Percentiles rank a stretch among this genome's conserved stretches.
phyloP scores from a whole-genome alignment of 257 asterid genomes.

The Solanum virginianum region DNA sequence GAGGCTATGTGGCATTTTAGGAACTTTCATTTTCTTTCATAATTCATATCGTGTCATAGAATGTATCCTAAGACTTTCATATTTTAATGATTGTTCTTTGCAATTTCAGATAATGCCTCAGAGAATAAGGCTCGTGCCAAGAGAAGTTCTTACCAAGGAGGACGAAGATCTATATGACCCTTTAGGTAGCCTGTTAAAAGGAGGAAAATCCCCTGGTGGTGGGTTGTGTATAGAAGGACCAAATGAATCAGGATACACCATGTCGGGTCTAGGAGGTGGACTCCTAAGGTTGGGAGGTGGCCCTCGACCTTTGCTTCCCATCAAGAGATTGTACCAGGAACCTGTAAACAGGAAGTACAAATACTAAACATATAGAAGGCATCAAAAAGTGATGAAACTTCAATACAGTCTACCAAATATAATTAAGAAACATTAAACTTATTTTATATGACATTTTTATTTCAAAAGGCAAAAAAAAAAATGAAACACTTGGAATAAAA shows the following conservation, averaged over 20 bases:
- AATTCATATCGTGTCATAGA: too few species aligned
- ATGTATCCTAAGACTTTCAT: too few species aligned
- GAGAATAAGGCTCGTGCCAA: too few species aligned
- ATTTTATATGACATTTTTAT: background rate
- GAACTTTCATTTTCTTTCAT: too few species aligned
- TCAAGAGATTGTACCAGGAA: slow-evolving; percentile 1
- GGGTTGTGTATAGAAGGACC: slow-evolving; percentile 30
- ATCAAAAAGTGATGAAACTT: background rate
- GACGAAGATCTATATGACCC: too few species aligned
- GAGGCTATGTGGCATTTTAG: too few species aligned
- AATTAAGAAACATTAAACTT: background rate
- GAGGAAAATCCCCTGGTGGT: slow-evolving; percentile 54
- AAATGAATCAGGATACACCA: slow-evolving; percentile 54
- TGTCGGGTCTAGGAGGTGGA: slow-evolving; percentile 47
- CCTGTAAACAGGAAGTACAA: background rate
- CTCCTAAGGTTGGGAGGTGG: slow-evolving; percentile 59
- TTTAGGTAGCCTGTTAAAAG: slow-evolving; percentile 53
- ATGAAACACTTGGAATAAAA: background rate
- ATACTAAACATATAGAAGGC: background rate
- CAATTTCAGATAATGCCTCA: too few species aligned
- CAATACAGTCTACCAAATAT: background rate
- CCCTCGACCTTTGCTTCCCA: slow-evolving; percentile 75
- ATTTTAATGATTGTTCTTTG: too few species aligned
- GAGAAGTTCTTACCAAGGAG: too few species aligned
- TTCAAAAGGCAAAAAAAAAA: background rate